These are phyloP conservation scores for Fusarium goolgardi DNA, from an alignment of 2,329 filamentous ascomycete genomes.

Conservation along the genomic window DNA sequence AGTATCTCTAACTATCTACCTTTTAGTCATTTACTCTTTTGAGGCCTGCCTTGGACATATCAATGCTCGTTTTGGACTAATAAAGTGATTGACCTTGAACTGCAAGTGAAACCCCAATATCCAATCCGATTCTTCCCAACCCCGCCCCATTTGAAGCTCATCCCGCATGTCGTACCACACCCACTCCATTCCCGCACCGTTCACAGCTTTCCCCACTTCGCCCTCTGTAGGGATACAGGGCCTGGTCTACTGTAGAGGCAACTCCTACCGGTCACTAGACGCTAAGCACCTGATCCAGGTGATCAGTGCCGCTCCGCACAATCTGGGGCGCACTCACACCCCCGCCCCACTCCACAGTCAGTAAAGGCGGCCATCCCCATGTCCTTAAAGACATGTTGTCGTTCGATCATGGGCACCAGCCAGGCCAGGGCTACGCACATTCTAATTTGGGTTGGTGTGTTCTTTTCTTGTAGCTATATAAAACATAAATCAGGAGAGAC, in stretches of 20 bases:
- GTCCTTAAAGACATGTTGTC: constrained; percentile 17
- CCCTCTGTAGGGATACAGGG: constrained; percentile 3
- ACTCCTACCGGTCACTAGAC: constrained; percentile 13
- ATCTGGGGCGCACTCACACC: constrained; percentile 34
- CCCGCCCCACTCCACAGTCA: constrained; percentile 32
- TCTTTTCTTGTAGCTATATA: background rate
- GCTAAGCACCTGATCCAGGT: constrained; percentile 29
- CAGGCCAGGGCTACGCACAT: background rate
- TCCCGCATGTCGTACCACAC: constrained; percentile 37
- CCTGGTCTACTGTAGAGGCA: constrained; percentile 8
- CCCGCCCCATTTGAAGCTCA: constrained; percentile 39
- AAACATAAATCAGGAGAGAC: constrained; percentile 17
- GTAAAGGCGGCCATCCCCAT: constrained; percentile 18
- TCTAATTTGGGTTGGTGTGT: background rate
- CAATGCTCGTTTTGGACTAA: constrained; percentile 13
- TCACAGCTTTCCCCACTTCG: constrained; percentile 18
- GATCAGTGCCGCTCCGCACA: constrained; percentile 24
- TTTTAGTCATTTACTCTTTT: background rate
- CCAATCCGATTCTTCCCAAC: constrained; percentile 34
- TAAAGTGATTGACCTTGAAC: background rate
- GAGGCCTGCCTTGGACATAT: constrained; percentile 9
- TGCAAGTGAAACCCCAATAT: background rate
- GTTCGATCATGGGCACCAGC: constrained; percentile 37
- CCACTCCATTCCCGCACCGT: constrained; percentile 12
- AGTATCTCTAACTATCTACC: background rate